Evolutionary conservation across 257 asterid species (phyloP).

Genomic region (Fraxinus americana): DNA sequence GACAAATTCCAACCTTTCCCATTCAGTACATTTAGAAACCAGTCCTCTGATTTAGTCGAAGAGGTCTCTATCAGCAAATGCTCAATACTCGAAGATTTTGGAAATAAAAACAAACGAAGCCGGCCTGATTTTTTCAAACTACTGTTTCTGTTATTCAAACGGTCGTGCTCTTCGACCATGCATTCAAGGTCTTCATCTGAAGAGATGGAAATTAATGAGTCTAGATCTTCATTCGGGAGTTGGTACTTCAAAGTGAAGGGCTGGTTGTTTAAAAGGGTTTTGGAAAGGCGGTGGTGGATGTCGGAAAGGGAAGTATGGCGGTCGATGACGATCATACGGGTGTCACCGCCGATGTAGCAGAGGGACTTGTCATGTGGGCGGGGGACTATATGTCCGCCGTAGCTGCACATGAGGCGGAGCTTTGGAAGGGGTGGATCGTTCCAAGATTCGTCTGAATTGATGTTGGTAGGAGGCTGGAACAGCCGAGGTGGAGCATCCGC

Average conservation of each 20-base stretch:
- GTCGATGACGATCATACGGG: constrained; percentile 81
- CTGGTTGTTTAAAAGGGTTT: constrained; percentile 54
- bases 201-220: too few species aligned
- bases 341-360: constrained; percentile 58
- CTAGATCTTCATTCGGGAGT: constrained; percentile 21
- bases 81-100: too few species aligned
- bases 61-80: too few species aligned
- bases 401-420: constrained; percentile 28
- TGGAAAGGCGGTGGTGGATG: constrained; percentile 70
- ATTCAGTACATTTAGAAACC: constrained; percentile 64
- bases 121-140: too few species aligned
- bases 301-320: constrained; percentile 65
- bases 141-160: too few species aligned
- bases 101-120: too few species aligned
- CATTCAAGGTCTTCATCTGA: too few species aligned
- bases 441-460: not conserved
- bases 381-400: constrained; percentile 25
- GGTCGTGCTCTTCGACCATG: too few species aligned
- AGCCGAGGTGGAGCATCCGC: not conserved
- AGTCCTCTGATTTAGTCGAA: constrained; percentile 11
- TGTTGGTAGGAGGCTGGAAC: not conserved
- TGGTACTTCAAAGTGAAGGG: constrained; percentile 75
- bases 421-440: not conserved
- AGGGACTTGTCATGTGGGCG: constrained; percentile 24
- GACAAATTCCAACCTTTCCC: constrained; percentile 41